Evolutionary conservation across 2,329 filamentous ascomycete species (phyloP), one percentile per base, ranked within the genome.

Genomic region (Beauveria pseudobassiana): DNA sequence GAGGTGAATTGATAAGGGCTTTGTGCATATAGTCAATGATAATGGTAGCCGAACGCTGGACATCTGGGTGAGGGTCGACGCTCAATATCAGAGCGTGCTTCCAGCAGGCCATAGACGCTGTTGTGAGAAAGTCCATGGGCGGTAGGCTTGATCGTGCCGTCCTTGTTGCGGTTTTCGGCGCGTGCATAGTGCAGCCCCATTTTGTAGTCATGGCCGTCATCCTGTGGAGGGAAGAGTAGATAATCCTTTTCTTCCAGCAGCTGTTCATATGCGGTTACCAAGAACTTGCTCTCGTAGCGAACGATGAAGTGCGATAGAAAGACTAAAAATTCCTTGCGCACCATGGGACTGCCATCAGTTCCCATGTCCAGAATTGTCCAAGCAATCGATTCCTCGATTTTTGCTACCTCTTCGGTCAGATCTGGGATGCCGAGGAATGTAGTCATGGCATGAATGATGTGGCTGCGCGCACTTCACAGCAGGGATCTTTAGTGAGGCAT

Each of bases 361-460:
- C 91, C 89, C 89, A 98, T 93, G 64, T 95, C 87, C 48, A 98
- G 82, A 48, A 98, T 84, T 14, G 91, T 91, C 78, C 91, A 90
- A 3, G 95, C 92, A 67, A 99, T 87, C 0, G 87, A 89, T 74
- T 97, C 93, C 73, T 99, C 95, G 62, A 95, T 91, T 64, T 91
- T 87, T 9, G 90, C 91, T 52, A 96, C 90, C 73, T 96, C 91
- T 65, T 96, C 88, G 1, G 93, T 97, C 66, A 96, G 77, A 70
- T 97, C 93, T 0, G 91, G 91, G 59, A 98, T 97, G 28, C 93
- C 93, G 24, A 99, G 78, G 76, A 99, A 97, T 5, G 90, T 95
- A 0, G 92, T 96, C 77, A 98, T 85, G 34, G 95, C 93, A 72
- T 97, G 90, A 30, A 97, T 80, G 85, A 96, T 96, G 10, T 96